These are phyloP conservation scores for Diophrys appendiculata DNA, from an alignment of 73 alveolate species.

Conservation along the genomic window DNA sequence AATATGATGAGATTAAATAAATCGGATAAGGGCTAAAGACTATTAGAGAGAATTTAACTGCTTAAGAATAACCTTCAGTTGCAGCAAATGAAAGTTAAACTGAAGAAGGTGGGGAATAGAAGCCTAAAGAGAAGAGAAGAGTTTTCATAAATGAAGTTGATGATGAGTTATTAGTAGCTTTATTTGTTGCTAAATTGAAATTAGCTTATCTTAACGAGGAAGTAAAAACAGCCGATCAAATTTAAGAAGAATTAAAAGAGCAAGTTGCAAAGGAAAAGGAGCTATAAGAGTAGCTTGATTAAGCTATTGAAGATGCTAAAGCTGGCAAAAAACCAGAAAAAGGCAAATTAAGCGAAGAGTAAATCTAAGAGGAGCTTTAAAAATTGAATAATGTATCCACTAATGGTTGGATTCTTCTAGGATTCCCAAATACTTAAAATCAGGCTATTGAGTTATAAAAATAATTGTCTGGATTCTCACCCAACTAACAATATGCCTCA, in stretches of 20 bases:
- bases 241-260: conserved; percentile 12
- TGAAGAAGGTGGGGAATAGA: conserved; percentile 16
- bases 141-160: too few relatives aligned
- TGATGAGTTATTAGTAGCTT: conserved; percentile 22
- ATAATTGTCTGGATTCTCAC: too few relatives aligned
- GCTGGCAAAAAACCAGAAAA: conserved; percentile 17
- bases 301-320: conserved; percentile 21
- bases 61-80: too few relatives aligned
- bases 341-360: conserved; percentile 51
- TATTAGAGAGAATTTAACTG: too few relatives aligned
- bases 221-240: background rate
- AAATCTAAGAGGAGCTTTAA: conserved; percentile 29
- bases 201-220: conserved; percentile 7
- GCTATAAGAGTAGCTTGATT: conserved; percentile 27
- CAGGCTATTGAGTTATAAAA: too few relatives aligned
- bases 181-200: conserved; percentile 28
- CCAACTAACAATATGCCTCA: too few relatives aligned
- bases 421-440: conserved; percentile 85
- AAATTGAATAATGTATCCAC: conserved; percentile 6
- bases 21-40: conserved; percentile 20
- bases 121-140: too few relatives aligned
- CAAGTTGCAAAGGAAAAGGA: conserved; percentile 33
- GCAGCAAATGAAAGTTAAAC: too few relatives aligned
- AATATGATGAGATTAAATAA: conserved; percentile 25
- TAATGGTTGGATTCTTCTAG: conserved; percentile 88